phyloP scores from a whole-genome alignment of 257 asterid genomes.

The Cynanchum wilfordii region DNA sequence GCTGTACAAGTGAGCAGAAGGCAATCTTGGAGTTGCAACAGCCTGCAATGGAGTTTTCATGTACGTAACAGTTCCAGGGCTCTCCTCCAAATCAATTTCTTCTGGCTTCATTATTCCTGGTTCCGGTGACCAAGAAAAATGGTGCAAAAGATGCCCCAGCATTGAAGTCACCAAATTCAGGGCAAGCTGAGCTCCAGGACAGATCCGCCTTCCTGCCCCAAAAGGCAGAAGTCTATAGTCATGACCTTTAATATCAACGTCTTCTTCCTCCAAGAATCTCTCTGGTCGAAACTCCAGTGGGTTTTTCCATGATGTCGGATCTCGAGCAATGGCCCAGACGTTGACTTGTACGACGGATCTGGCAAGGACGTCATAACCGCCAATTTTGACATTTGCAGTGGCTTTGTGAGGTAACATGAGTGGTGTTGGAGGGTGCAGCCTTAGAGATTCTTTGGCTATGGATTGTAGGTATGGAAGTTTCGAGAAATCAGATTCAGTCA shows the following conservation, averaged over 20 bases:
- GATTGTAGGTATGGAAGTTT: conserved; percentile 61
- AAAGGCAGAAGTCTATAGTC: conserved; percentile 69
- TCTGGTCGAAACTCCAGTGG: conserved; percentile 73
- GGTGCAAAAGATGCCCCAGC: conserved; percentile 73
- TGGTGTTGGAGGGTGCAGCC: conserved; percentile 85
- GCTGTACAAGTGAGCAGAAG: conserved; percentile 42
- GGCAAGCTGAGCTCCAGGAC: conserved; percentile 82
- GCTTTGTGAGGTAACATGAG: conserved; percentile 80
- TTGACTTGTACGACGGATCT: conserved; percentile 70
- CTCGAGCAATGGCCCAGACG: conserved; percentile 78
- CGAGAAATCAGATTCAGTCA: conserved; percentile 60
- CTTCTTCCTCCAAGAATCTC: conserved; percentile 69
- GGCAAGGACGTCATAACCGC: conserved; percentile 70
- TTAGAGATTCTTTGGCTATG: conserved; percentile 57
- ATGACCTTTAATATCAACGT: conserved; percentile 78
- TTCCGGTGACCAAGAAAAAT: conserved; percentile 52
- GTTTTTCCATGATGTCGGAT: conserved; percentile 58
- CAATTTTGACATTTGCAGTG: conserved; percentile 48
- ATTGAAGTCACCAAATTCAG: conserved; percentile 54
- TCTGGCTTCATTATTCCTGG: conserved; percentile 38
- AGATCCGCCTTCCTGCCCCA: conserved; percentile 76
- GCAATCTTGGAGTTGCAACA: conserved; percentile 54
- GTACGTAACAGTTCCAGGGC: conserved; percentile 74
- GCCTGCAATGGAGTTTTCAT: conserved; percentile 64
- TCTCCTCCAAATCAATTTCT: conserved; percentile 74